Evolutionary conservation across 208 protist genomes (phyloP).

Genomic region (Endotrypanum monterogeii): DNA sequence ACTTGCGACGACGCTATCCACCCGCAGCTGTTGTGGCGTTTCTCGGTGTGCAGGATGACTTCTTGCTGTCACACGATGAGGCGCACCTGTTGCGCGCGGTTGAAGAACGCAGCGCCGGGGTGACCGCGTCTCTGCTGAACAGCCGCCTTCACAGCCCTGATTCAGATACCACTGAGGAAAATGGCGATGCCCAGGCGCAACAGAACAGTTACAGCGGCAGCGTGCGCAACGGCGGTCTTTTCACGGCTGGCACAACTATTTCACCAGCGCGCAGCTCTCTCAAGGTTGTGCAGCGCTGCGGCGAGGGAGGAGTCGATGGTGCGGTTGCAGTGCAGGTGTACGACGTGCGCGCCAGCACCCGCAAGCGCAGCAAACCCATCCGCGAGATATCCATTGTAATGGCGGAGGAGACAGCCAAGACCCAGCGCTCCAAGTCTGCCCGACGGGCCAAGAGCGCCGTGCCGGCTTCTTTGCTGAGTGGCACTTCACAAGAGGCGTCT

Average conservation of each 20-base stretch:
- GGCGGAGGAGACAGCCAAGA: constrained; percentile 73
- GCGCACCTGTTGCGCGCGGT: constrained; percentile 76
- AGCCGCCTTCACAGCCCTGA: constrained; percentile 47
- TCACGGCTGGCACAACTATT: constrained; percentile 8
- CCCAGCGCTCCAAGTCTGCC: constrained; percentile 6
- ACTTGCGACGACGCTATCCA: constrained; percentile 65
- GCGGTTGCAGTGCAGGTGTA: constrained; percentile 74
- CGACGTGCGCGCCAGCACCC: constrained; percentile 76
- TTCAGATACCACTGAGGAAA: neutral
- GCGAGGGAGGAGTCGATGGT: constrained; percentile 58
- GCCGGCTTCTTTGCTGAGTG: constrained; percentile 28
- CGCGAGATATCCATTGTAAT: constrained; percentile 85
- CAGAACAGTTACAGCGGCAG: constrained; percentile 17
- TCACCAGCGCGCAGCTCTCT: constrained; percentile 44
- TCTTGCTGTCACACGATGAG: constrained; percentile 81
- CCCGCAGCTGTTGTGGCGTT: constrained; percentile 70
- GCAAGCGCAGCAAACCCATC: constrained; percentile 65
- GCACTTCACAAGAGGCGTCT: constrained; percentile 20
- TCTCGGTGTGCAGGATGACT: constrained; percentile 86
- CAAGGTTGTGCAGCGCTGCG: constrained; percentile 65
- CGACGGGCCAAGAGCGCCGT: constrained; percentile 12
- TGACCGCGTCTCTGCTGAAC: constrained; percentile 62
- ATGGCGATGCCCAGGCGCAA: constrained; percentile 6
- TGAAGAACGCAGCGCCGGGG: constrained; percentile 78
- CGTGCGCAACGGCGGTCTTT: neutral